Base-by-base conservation (phyloP, 164 flowering plant genomes). In the Aristolochia fimbriata region DNA sequence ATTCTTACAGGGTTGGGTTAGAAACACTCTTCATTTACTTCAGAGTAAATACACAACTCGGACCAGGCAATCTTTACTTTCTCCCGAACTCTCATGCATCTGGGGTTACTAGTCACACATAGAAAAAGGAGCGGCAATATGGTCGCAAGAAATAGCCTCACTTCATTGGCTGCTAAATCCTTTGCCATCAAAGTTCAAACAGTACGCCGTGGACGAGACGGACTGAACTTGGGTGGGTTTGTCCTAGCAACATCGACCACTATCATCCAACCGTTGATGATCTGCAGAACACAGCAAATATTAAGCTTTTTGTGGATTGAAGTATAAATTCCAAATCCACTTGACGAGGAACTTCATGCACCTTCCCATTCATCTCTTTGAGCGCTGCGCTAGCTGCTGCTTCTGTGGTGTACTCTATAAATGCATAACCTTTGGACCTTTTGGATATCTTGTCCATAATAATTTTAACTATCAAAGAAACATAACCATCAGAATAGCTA, bases 401-500 rank as follows among this genome's bases (percentile, higher is more conserved):
- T 73, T 84, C 88, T 33, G 93, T 84, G 3, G 91, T 81, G 75
- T 86, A 92, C 77, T 92, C 94, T 7, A 92, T 57, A 67, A 89
- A 89, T 25, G 91, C 97, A 78, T 83, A 92, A 47, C 97, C 98
- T 76, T 87, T 92, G 45, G 98, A 89, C 67, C 98, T 80, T 70
- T 92, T 92, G 6, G 98, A 92, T 58, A 92, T 87, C 75, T 87
- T 89, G 76, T 92, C 98, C 96, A 89, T 92, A 63, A 92, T 87
- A 53, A 92, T 74, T 71, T 82, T 89, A 51, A 84, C 98, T 92
- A 83, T 31, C 20, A 52, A 47, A 21, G 43, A 51, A 25, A 24
- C 17, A 41, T 7, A 37, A 37, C 43, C 43, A 37, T 37, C 43
- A 41, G 51, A 46, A 24, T 24, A 19, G 61, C 53, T 11, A 52